Evolutionary conservation across 108 stramenopile genomes (phyloP), one percentile per base, ranked within the genome.

Genomic region (Skeletonema grethae): DNA sequence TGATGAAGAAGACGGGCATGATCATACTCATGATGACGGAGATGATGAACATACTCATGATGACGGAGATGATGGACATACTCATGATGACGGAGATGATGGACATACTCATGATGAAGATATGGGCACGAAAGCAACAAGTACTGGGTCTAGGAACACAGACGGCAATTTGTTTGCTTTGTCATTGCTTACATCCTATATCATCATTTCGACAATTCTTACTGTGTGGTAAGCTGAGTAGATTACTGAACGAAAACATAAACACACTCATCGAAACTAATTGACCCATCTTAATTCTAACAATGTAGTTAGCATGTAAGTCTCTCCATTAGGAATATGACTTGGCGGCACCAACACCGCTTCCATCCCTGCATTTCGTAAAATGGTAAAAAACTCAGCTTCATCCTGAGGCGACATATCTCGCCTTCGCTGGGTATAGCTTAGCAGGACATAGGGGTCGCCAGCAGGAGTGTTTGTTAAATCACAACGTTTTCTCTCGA

Each of bases 381-480:
- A 2, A 39, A 38, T 43, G 16, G 56, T 39, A 30, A 69, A 69
- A 58, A 69, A 69, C 18, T 35, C 32, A 11, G 56, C 56, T 38
- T 69, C 67, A 22, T 69, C 67, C 16, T 59, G 67, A 22, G 67
- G 67, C 20, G 57, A 38, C 67, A 69, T 58, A 69, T 69, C 67
- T 22, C 67, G 32, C 39, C 67, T 53, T 38, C 67, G 53, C 28
- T 58, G 67, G 2, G 67, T 58, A 41, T 58, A 69, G 11, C 57
- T 35, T 7, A 67, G 35, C 18, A 67, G 18, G 36, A 57, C 38
- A 29, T 43, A 16, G 15, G 67, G 57, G 20, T 69, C 57, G 24
- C 39, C 9, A 10, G 22, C 50, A 53, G 50, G 50, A 53, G 50
- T 53, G 6, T 24, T 29, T 24, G 29, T 50, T 65, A 2, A 45